phyloP scores from a whole-genome alignment of 1,139 yeast species.

The Pichia inconspicua region DNA sequence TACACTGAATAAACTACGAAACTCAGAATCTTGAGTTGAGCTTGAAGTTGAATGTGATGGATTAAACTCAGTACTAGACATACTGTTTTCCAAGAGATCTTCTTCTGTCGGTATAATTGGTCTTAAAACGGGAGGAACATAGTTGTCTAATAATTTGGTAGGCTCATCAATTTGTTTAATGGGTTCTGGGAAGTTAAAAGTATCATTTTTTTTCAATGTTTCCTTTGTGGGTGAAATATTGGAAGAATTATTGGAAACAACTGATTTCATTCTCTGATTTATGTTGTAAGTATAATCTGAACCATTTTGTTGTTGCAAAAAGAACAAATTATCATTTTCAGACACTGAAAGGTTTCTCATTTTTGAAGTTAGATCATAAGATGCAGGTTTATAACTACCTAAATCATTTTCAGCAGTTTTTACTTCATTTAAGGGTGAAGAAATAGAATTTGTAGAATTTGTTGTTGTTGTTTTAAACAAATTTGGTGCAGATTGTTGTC shows the following conservation, averaged over 20 bases:
- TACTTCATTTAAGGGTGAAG: slow-evolving; percentile 13
- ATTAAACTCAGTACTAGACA: not conserved
- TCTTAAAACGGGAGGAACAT: slow-evolving; percentile 28
- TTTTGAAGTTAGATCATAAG: slow-evolving; percentile 24
- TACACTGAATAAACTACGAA: not conserved
- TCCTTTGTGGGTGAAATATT: slow-evolving; percentile 14
- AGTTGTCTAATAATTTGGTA: slow-evolving; percentile 19
- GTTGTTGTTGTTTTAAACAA: not conserved
- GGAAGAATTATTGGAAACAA: slow-evolving; percentile 9
- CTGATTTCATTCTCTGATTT: slow-evolving; percentile 3
- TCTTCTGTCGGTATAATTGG: slow-evolving; percentile 7
- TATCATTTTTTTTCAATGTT: no score
- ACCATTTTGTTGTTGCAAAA: not conserved
- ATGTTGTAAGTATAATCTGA: slow-evolving; percentile 1
- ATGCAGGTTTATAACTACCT: slow-evolving; percentile 23
- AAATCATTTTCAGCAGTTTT: slow-evolving; percentile 5
- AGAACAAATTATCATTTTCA: not conserved
- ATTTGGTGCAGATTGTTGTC: slow-evolving; percentile 15
- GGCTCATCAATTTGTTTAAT: slow-evolving; percentile 27
- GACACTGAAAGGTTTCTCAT: slow-evolving; percentile 19
- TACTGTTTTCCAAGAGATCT: not conserved
- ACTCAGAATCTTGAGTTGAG: not conserved
- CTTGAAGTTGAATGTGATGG: not conserved
- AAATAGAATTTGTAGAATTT: slow-evolving; percentile 1
- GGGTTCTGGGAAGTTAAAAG: slow-evolving; percentile 3